Evolutionary conservation across 768 basidiomycete species (phyloP), one percentile per base, ranked within the genome.

Genomic region (Agaricus subrufescens): DNA sequence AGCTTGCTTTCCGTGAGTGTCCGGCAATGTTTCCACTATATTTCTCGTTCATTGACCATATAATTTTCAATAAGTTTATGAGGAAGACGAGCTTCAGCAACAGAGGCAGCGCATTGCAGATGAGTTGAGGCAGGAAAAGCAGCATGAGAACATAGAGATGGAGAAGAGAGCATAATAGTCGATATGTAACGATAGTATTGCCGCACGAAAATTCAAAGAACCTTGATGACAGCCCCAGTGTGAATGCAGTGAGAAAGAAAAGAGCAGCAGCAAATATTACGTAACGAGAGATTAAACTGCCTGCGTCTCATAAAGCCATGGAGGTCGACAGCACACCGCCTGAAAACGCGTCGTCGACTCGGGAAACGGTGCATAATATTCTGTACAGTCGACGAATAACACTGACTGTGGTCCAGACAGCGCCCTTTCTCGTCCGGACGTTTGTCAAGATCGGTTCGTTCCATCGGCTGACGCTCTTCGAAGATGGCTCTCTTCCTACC

Each of bases 401-500:
- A 26, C 48, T 56, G 10, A 56, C n/a, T 26, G 7, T 11, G 5
- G 25, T 12, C 31, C 60, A 91, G 90, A 89, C 85, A 4, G 78
- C 86, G 0, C 91, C 91, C 5, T 93, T 93, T 69, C 82, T 93
- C 52, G 83, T 93, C 37, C 81, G 91, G 49, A 76, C 89, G 12
- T 93, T 93, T 67, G 79, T 92, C 55, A 92, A 91, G 80, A 81
- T 89, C 39, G 89, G 88, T 19, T 74, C 82, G 38, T 91, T 90
- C 66, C 91, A 92, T 67, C 79, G 87, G 42, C 71, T 90, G 25
- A 70, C 75, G 3, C 75, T 89, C 54, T 93, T 93, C 61, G 89
- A 93, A 63, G 89, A 92, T 57, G 84, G 87, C 0, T 78, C 81
- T 2, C 74, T 88, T 3, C 91, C 91, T 6, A 85, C 85, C 2